A percentile compares a stretch with the other conserved stretches of the same genome.
phyloP scores from a whole-genome alignment of 2,329 filamentous ascomycete species.

The Thelonectria discophora region DNA sequence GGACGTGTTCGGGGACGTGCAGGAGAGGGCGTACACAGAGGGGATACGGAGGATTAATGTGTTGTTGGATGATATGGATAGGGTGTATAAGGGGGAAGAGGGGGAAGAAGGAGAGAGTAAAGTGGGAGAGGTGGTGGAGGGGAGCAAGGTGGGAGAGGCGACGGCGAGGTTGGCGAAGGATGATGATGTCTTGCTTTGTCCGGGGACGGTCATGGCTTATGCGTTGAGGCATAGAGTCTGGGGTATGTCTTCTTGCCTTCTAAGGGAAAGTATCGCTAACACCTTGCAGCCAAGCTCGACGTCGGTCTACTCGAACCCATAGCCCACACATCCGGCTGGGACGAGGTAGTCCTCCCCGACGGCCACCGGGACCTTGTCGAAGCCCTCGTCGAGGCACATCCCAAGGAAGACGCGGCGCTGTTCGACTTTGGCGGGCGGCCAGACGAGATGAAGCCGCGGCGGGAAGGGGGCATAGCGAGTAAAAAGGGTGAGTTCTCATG shows the following conservation, averaged over 20 bases:
- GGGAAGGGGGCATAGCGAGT: neutral
- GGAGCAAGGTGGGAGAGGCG: neutral
- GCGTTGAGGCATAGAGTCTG: constrained; percentile 2
- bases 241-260: neutral
- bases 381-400: constrained; percentile 3
- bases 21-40: neutral
- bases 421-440: neutral
- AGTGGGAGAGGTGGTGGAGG: no score
- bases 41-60: neutral
- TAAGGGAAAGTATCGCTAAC: neutral
- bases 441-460: no score
- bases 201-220: neutral
- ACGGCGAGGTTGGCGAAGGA: neutral
- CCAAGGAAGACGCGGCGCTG: neutral
- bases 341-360: constrained; percentile 2
- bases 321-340: neutral
- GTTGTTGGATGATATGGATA: neutral
- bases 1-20: neutral
- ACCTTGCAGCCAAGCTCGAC: neutral
- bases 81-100: neutral
- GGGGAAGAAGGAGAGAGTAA: neutral
- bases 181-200: neutral
- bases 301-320: neutral
- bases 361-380: constrained; percentile 9
- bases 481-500: neutral